Evolutionary conservation across 2,329 filamentous ascomycete species (phyloP), one percentile per base, ranked within the genome.

Genomic region (Phaeosphaeriaceae sp.): DNA sequence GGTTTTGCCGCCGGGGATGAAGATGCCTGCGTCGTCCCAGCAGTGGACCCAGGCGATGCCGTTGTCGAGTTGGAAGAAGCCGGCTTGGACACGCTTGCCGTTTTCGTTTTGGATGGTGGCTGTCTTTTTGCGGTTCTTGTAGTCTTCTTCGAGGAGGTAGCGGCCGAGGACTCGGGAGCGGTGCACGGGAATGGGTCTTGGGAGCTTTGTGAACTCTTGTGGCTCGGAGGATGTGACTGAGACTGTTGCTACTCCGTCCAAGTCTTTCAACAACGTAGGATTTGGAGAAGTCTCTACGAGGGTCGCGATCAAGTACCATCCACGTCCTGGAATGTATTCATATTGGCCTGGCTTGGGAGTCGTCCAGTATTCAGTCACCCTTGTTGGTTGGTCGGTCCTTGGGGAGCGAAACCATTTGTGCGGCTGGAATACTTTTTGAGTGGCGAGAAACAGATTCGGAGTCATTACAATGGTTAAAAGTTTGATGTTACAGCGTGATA

Each of bases 31-130:
- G 17, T 73, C 67, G 56, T 81, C 77, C 77, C 78, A 81, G 52
- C 76, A 78, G 32, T 77, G 72, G 30, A 81, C 77, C 77, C 78
- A 81, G 44, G 76, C 73, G 37, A 75, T 61, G 29, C 75, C 77
- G 40, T 81, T 76, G 47, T 81, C 79, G 21, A 81, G 73, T 11
- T 69, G 74, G 66, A 81, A 81, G 66, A 81, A 81, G 47, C 76
- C 68, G 15, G 74, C 73, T 53, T 70, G 63, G 42, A 75, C 66
- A 8, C 67, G 64, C 46, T 71, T 72, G 43, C 71, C 72, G 32
- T 72, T 71, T 15, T 71, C 64, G 45, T 74, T 65, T 15, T 66
- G 67, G 46, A 79, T 74, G 12, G 61, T 64, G 53, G 74, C 73
- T 56, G 74, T 72, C 47, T 69, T 74, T 59, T 78, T 79, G 53